Evolutionary conservation across 1,284 basidiomycete genomes (phyloP).

Genomic region (Microbotryomycetes sp.): DNA sequence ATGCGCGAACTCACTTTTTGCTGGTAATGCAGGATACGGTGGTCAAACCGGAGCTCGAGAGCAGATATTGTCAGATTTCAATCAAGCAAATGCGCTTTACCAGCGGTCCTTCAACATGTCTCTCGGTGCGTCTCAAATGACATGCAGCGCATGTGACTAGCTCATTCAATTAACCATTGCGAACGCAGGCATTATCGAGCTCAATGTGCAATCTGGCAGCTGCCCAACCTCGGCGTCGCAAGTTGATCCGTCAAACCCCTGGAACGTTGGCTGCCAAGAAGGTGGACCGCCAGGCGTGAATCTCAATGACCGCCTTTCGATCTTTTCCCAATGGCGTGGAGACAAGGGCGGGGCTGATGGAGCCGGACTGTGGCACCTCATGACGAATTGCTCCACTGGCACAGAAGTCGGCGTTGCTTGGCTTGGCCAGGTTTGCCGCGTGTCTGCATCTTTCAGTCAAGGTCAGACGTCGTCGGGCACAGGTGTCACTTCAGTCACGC

Average conservation of each 20-base stretch:
- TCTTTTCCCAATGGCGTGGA: constrained; percentile 79
- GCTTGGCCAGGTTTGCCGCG: constrained; percentile 61
- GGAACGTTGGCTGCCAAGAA: constrained; percentile 46
- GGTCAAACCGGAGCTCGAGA: constrained; percentile 57
- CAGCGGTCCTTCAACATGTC: constrained; percentile 70
- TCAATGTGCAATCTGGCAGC: constrained; percentile 55
- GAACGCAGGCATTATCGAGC: constrained; percentile 56
- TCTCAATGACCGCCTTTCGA: constrained; percentile 63
- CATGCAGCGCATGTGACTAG: too few relatives aligned
- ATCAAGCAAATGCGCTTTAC: constrained; percentile 69
- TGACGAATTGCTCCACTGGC: constrained; percentile 77
- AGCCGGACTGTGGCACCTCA: constrained; percentile 76
- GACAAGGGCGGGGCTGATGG: constrained; percentile 47
- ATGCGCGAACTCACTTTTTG: background rate
- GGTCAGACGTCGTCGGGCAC: constrained; percentile 50
- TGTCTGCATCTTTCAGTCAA: constrained; percentile 7
- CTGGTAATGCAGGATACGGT: constrained; percentile 47
- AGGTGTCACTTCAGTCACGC: constrained; percentile 65
- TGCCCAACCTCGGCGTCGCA: constrained; percentile 50
- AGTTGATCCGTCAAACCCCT: constrained; percentile 39
- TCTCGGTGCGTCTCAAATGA: constrained; percentile 44
- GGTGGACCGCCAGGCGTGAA: constrained; percentile 33
- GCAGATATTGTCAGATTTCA: constrained; percentile 67
- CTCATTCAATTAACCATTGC: background rate
- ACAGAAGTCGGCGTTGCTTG: constrained; percentile 85